Conservation (phyloP, 306 rosid genomes). For the Coriaria nepalensis region DNA sequence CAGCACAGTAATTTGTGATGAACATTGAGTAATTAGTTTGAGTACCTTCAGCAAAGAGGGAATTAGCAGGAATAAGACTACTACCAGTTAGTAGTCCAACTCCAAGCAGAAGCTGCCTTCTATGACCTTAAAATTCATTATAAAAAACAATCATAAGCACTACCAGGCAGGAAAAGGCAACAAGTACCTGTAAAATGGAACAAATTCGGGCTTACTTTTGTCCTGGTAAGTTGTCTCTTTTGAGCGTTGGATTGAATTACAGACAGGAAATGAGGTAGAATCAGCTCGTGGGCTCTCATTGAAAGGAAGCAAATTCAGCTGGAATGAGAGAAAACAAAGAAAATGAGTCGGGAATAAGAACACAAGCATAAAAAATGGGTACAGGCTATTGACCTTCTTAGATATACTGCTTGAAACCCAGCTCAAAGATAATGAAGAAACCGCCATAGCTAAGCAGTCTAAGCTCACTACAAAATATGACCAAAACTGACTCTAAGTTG, state of each 20-base stretch:
- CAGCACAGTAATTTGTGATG: no score
- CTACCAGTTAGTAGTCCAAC: constrained; percentile 55
- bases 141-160: background rate
- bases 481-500: constrained; percentile 9
- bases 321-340: constrained; percentile 15
- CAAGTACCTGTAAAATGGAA: background rate
- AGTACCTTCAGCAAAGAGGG: constrained; percentile 74
- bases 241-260: constrained; percentile 26
- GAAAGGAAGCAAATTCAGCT: constrained; percentile 39
- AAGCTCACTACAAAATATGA: constrained; percentile 19
- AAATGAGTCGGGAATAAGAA: background rate
- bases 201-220: constrained; percentile 32
- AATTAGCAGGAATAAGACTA: constrained; percentile 32
- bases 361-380: background rate
- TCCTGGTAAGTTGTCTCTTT: constrained; percentile 27
- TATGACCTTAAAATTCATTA: constrained; percentile 34
- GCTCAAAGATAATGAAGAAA: constrained; percentile 44
- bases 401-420: constrained; percentile 41
- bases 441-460: constrained; percentile 35
- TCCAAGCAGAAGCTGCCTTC: constrained; percentile 65
- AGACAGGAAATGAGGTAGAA: constrained; percentile 20
- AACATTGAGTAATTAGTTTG: background rate
- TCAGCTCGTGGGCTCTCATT: constrained; percentile 27
- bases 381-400: constrained; percentile 35
- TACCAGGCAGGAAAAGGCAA: background rate